Evolutionary conservation across 768 basidiomycete genomes (phyloP).

Genomic region (Saitozyma podzolica): DNA sequence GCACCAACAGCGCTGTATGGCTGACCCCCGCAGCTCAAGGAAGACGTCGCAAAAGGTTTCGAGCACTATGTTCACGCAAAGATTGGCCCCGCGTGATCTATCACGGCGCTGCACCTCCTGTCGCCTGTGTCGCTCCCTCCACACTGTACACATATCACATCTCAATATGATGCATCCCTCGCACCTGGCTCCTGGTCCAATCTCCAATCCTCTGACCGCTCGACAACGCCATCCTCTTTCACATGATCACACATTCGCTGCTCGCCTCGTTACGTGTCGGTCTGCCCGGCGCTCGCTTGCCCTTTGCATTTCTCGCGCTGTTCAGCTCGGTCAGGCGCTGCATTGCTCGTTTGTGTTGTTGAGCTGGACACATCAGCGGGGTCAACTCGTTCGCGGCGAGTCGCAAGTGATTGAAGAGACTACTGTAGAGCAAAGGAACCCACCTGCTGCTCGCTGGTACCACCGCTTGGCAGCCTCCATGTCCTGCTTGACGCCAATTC

Average conservation of each 20-base stretch:
- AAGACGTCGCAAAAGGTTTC: slow-evolving; percentile 42
- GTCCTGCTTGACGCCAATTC: slow-evolving; percentile 95
- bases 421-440: slow-evolving; percentile 44
- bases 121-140: too few relatives aligned
- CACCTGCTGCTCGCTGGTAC: slow-evolving; percentile 99
- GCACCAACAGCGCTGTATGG: too few relatives aligned
- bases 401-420: not conserved
- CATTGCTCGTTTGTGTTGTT: slow-evolving; percentile 99
- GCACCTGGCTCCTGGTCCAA: not conserved
- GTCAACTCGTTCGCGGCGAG: not conserved
- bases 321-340: slow-evolving; percentile 93
- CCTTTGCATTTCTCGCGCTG: slow-evolving; percentile 63
- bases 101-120: too few relatives aligned
- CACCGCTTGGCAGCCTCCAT: slow-evolving; percentile 93
- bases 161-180: too few relatives aligned
- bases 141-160: too few relatives aligned
- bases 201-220: not conserved
- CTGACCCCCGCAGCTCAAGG: slow-evolving; percentile 33
- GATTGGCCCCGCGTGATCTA: slow-evolving; percentile 5
- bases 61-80: slow-evolving; percentile 15
- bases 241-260: slow-evolving; percentile 84
- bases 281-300: slow-evolving; percentile 66
- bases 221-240: not conserved
- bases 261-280: slow-evolving; percentile 92
- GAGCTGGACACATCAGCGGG: slow-evolving; percentile 61